These are phyloP conservation scores for Reticulascus tulasneorum DNA, from an alignment of 2,329 filamentous ascomycete genomes.

Conservation along the genomic window DNA sequence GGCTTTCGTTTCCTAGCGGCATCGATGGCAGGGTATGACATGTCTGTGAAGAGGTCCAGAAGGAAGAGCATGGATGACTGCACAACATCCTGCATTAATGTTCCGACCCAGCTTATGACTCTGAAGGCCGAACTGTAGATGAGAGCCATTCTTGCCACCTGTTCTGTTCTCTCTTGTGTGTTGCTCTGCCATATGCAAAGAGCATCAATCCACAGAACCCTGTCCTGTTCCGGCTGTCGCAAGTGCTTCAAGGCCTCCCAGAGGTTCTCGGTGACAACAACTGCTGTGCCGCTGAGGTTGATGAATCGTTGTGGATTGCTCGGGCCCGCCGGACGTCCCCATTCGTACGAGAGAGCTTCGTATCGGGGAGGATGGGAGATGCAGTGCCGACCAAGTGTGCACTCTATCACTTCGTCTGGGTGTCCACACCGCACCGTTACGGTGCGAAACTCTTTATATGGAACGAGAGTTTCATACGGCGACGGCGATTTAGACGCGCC, in stretches of 20 bases:
- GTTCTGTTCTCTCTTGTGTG: slow-evolving; percentile 2
- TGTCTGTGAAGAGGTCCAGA: too few relatives aligned
- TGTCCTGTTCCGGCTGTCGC: background rate
- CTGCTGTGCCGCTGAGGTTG: background rate
- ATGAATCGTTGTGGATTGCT: slow-evolving; percentile 6
- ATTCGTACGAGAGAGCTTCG: slow-evolving; percentile 14
- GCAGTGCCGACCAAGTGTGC: too few relatives aligned
- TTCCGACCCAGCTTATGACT: slow-evolving; percentile 9
- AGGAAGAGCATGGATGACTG: too few relatives aligned
- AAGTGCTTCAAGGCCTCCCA: background rate
- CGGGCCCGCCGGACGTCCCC: slow-evolving; percentile 9
- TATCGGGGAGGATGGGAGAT: slow-evolving; percentile 10
- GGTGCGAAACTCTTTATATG: too few relatives aligned
- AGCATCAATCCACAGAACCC: slow-evolving; percentile 16
- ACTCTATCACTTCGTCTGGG: too few relatives aligned
- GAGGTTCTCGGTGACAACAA: slow-evolving; percentile 1
- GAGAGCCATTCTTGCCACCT: slow-evolving; percentile 6
- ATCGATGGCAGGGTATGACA: too few relatives aligned
- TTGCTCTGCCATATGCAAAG: slow-evolving; percentile 12
- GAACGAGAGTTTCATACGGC: too few relatives aligned
- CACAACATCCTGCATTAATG: too few relatives aligned
- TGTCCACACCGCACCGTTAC: too few relatives aligned
- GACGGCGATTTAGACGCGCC: too few relatives aligned
- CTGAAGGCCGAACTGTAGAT: slow-evolving; percentile 3
- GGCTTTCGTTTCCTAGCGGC: too few relatives aligned